Evolutionary conservation across 1,284 basidiomycete genomes (phyloP).

Genomic region (Puccinia polysora): DNA sequence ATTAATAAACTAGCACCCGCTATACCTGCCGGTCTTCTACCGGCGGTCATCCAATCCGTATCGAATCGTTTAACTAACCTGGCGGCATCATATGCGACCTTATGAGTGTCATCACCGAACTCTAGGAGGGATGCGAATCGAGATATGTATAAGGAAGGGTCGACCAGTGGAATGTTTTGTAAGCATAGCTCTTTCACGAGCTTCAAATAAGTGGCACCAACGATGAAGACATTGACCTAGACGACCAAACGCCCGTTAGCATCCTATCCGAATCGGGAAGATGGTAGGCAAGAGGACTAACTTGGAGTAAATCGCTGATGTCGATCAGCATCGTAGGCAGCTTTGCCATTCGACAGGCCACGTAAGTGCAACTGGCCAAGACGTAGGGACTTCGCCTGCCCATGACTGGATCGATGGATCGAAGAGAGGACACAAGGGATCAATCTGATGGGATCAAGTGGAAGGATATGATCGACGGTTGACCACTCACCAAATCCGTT

Average conservation of each 20-base stretch:
- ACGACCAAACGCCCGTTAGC: background rate
- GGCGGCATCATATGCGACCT: constrained; percentile 86
- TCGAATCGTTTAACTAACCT: constrained; percentile 91
- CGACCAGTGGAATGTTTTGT: constrained; percentile 73
- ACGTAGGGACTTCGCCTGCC: constrained; percentile 88
- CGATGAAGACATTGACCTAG: constrained; percentile 96
- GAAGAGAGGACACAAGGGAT: constrained; percentile 45
- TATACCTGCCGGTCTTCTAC: constrained; percentile 90
- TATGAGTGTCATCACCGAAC: constrained; percentile 88
- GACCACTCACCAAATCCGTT: constrained; percentile 55
- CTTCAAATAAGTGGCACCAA: constrained; percentile 92
- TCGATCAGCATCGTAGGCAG: constrained; percentile 95
- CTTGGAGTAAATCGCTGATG: constrained; percentile 86
- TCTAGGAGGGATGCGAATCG: constrained; percentile 94
- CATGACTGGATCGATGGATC: constrained; percentile 46
- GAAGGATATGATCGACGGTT: constrained; percentile 68
- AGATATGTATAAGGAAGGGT: constrained; percentile 94
- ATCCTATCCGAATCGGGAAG: constrained; percentile 22
- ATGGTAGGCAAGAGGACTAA: constrained; percentile 52
- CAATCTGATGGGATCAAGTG: constrained; percentile 47
- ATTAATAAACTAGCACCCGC: constrained; percentile 92
- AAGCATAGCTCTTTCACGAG: constrained; percentile 84
- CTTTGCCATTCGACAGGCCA: constrained; percentile 86
- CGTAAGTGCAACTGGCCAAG: constrained; percentile 89
- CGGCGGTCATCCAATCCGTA: constrained; percentile 94